Evolutionary conservation across 1,284 basidiomycete species (phyloP).

Genomic region (Ustilago lituana): DNA sequence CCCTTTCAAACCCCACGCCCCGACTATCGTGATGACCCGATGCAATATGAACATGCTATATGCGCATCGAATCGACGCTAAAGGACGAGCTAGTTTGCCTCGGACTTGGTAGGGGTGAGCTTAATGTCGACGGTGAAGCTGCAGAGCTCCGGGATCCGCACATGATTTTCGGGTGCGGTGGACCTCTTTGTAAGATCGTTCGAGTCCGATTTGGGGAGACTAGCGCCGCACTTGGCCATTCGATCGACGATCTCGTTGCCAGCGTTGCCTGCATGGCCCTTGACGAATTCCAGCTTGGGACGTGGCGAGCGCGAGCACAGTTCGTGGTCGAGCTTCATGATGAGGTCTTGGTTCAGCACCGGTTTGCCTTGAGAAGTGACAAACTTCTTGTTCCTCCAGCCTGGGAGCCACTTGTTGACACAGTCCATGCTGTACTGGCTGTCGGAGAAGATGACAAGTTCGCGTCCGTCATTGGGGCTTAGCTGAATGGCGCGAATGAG

Average conservation of each 20-base stretch:
- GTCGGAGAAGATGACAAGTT: constrained; percentile 77
- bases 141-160: neutral
- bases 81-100: too few relatives aligned
- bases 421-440: constrained; percentile 77
- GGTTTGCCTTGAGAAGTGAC: constrained; percentile 70
- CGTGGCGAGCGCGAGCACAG: constrained; percentile 12
- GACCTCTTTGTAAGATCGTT: neutral
- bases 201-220: constrained; percentile 10
- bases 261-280: constrained; percentile 76
- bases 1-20: too few relatives aligned
- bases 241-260: constrained; percentile 83
- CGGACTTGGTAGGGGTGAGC: too few relatives aligned
- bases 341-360: constrained; percentile 76
- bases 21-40: too few relatives aligned
- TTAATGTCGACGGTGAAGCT: neutral
- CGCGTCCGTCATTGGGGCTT: constrained; percentile 70
- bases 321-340: constrained; percentile 71
- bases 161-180: constrained; percentile 2
- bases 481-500: constrained; percentile 79
- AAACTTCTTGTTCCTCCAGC: constrained; percentile 74
- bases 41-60: too few relatives aligned
- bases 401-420: constrained; percentile 74
- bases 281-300: constrained; percentile 73
- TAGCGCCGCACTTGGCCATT: constrained; percentile 44
- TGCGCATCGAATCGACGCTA: too few relatives aligned